Evolutionary conservation across 2,329 filamentous ascomycete genomes (phyloP), one percentile per base, ranked within the genome.

Genomic region (Aspergillus candidus): DNA sequence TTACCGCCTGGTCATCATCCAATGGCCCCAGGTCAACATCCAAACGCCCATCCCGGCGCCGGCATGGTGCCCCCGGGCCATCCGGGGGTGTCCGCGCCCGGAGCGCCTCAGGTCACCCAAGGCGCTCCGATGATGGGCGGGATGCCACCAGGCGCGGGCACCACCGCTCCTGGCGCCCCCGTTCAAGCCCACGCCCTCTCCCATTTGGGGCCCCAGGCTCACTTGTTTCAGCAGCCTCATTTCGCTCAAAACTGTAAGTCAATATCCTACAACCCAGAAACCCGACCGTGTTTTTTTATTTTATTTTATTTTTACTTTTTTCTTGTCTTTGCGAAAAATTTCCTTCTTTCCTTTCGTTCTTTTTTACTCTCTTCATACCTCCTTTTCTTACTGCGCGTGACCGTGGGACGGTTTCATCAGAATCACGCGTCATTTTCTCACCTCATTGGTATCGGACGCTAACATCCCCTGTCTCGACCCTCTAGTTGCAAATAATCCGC

Each of bases 121-220:
- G 72, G 76, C 38, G 76, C 75, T n/a, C 78, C 77, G 17, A 81
- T 82, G 77, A 80, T 83, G 72, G 71, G 58, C 31, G 78, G 75
- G 40, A 82, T 83, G 78, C 78, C 79, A 52, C 77, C 76, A 38
- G 77, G 77, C 42, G 71, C 72, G 46, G 73, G 74, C 47, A 76
- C 72, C 29, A 71, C 72, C 49, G 72, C 72, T 30, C 69, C 71
- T 47, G 70, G 67, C n/a, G 68, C 69, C 18, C 67, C 68, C 22
- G 70, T 71, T 44, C 76, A 75, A 60, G 72, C 74, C 38, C 80
- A 82, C 67, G 78, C 79, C 22, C 66, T 83, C 50, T 77, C 75
- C 38, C 80, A 83, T 60, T 65, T 83, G 51, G 76, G 73, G 47
- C 76, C 77, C 11, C 75, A 78, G 55, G 72, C 73, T 48, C 74